Base-by-base conservation (phyloP, 2,329 filamentous ascomycete species). In the Bipolaris cookei region DNA sequence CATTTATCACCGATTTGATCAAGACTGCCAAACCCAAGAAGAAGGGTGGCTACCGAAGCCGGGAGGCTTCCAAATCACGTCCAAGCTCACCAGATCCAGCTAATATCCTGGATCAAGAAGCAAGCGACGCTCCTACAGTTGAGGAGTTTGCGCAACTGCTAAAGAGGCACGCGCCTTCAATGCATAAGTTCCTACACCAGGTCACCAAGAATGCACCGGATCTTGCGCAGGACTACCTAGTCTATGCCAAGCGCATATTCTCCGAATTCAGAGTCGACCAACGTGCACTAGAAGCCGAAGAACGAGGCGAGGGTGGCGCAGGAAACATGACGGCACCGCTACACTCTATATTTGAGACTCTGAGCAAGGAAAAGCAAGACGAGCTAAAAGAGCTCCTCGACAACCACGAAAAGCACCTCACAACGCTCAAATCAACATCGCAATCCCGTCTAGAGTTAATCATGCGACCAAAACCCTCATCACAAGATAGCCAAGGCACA, bases 121-220 rank as follows among this genome's bases (percentile, higher is more conserved):
- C 56, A 6, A 64, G 63, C 30, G 63, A 70, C 25, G 56, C 65
- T 3, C 85, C 89, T 0, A 86, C 84, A 0, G 88, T 92, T 0
- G 86, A 90, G 61, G 90, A 93, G 66, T 94, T 88, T 61, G 87
- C 92, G 7, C 76, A 82, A 13, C 76, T 94, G 1, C 76, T 93
- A 13, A 83, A 83, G 61, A 84, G 85, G 51, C 88, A 93, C 66
- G 83, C 86, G 35, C 78, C 80, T 1, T 80, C 87, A 2, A 77
- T 86, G 43, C 91, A 91, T 76, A 85, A 83, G 49, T 93, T 90
- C 79, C 71, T 92, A 3, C 89, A 92, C 63, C 85, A 89, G 51
- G 80, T 91, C 8, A 85, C 85, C 3, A 85, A 84, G 61, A 88
- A 88, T 30, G 90, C 89, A 30, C 87, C 88, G 0, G 86, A 88